A percentile compares a stretch with the other conserved stretches of the same genome.
These are phyloP conservation scores for Amanita jacksonii DNA, from an alignment of 768 basidiomycete genomes.

Conservation along the genomic window DNA sequence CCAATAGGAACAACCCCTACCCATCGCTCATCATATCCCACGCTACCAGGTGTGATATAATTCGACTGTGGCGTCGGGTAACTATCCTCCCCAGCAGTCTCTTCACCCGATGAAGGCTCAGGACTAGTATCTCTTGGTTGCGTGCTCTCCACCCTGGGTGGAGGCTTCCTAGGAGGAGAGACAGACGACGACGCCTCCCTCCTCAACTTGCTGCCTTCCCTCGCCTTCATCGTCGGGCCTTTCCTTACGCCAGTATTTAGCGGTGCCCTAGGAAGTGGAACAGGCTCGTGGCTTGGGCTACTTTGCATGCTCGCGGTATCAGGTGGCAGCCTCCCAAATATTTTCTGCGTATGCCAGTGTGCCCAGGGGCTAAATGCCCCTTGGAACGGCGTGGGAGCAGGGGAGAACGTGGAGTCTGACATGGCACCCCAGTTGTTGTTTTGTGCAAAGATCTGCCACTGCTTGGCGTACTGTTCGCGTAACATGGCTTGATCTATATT, in stretches of 20 bases:
- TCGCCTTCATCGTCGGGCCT: constrained; percentile 23
- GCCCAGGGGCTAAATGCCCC: constrained; percentile 65
- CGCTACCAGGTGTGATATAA: constrained; percentile 16
- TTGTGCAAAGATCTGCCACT: constrained; percentile 73
- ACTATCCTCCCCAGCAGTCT: constrained; percentile 61
- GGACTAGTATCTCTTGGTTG: constrained; percentile 77
- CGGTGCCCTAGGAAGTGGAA: constrained; percentile 39
- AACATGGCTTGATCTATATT: constrained; percentile 34
- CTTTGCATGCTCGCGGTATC: constrained; percentile 57
- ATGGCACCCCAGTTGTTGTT: constrained; percentile 49
- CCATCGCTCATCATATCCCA: constrained; percentile 8
- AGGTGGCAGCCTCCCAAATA: constrained; percentile 29
- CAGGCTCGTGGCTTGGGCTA: constrained; percentile 62
- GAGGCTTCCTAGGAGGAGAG: constrained; percentile 38
- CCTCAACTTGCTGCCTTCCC: constrained; percentile 12
- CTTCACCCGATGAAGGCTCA: constrained; percentile 66
- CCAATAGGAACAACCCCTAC: not conserved
- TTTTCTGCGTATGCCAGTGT: constrained; percentile 49
- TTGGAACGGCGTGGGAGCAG: constrained; percentile 66
- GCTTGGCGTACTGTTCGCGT: constrained; percentile 61
- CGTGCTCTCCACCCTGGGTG: constrained; percentile 74
- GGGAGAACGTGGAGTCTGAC: constrained; percentile 70
- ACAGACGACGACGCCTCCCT: constrained; percentile 15
- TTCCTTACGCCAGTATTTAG: constrained; percentile 37
- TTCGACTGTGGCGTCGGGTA: constrained; percentile 18